phyloP scores from a whole-genome alignment of 306 rosid genomes.

The Cicer arietinum region DNA sequence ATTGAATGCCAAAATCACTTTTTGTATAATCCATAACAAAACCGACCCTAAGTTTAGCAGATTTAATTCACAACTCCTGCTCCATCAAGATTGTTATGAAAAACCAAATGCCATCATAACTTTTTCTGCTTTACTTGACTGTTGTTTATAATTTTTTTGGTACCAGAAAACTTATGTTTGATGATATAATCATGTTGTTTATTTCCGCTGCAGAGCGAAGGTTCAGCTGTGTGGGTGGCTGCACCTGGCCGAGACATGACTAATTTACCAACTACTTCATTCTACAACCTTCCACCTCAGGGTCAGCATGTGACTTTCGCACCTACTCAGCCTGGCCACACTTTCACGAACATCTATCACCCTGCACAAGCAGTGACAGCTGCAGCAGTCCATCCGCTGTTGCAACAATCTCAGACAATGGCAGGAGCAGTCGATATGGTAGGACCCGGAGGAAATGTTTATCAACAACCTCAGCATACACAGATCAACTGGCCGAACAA shows the following conservation, averaged over 20 bases:
- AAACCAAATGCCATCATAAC: background rate
- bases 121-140: background rate
- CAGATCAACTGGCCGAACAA: slow-evolving; percentile 95
- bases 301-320: slow-evolving; percentile 85
- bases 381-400: slow-evolving; percentile 84
- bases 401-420: slow-evolving; percentile 94
- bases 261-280: slow-evolving; percentile 78
- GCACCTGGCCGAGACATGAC: slow-evolving; percentile 90
- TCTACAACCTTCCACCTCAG: slow-evolving; percentile 89
- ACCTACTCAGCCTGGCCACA: slow-evolving; percentile 86
- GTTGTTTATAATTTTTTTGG: slow-evolving; percentile 10
- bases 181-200: slow-evolving; percentile 38
- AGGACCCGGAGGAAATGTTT: slow-evolving; percentile 91
- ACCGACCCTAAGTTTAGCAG: slow-evolving; percentile 12
- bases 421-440: slow-evolving; percentile 93
- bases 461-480: slow-evolving; percentile 91
- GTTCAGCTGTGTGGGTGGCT: slow-evolving; percentile 92
- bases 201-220: slow-evolving; percentile 74
- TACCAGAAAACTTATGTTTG: background rate
- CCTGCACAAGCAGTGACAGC: slow-evolving; percentile 89
- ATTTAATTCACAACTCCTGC: background rate
- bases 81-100: slow-evolving; percentile 26
- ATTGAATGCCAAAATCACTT: no score
- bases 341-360: slow-evolving; percentile 86
- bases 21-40: background rate